phyloP scores from a whole-genome alignment of 306 rosid species.

The Citrullus colocynthis region DNA sequence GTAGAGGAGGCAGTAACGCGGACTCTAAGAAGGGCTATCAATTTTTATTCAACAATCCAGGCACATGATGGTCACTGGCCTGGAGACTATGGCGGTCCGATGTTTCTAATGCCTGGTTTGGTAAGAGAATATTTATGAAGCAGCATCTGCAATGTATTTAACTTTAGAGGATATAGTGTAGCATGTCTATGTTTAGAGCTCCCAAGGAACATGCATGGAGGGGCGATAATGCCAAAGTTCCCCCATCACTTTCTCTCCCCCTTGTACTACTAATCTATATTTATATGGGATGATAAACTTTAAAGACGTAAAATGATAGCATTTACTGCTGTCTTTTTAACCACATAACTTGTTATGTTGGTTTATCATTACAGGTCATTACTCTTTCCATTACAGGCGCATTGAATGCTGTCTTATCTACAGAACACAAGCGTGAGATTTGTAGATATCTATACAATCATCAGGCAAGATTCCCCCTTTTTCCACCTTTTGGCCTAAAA shows the following conservation, averaged over 20 bases:
- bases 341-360: background rate
- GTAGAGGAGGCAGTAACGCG: conserved; percentile 14
- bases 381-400: conserved; percentile 27
- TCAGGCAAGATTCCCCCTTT: conserved; percentile 15
- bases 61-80: conserved; percentile 30
- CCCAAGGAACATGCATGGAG: background rate
- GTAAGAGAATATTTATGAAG: conserved; percentile 2
- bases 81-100: conserved; percentile 31
- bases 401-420: conserved; percentile 21
- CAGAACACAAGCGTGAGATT: conserved; percentile 21
- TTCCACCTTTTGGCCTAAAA: background rate
- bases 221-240: background rate
- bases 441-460: conserved; percentile 28
- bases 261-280: background rate
- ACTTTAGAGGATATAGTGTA: background rate
- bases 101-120: conserved; percentile 31
- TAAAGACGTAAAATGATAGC: background rate
- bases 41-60: conserved; percentile 27
- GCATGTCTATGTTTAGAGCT: background rate
- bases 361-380: conserved; percentile 13
- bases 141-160: background rate
- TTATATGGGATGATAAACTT: background rate
- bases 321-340: background rate
- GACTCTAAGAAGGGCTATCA: conserved; percentile 17
- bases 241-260: background rate